Conservation (phyloP, 2,329 filamentous ascomycete genomes). For the Zymoseptoria passerinii region DNA sequence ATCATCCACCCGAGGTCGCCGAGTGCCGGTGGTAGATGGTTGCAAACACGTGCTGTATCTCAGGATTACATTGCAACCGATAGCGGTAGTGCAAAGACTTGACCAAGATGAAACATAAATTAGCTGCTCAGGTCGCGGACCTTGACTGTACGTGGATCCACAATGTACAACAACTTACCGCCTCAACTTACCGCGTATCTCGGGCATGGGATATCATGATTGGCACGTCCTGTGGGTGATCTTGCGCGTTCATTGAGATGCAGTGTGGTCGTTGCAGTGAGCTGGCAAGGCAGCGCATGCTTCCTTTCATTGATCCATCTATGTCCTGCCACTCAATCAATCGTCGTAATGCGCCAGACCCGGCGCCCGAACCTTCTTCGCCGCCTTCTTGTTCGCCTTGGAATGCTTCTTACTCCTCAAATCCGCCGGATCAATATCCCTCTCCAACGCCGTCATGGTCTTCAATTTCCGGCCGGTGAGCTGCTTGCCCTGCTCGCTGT, state of each 20-base stretch:
- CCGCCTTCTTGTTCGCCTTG: conserved; percentile 59
- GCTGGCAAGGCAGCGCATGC: background rate
- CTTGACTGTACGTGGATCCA: background rate
- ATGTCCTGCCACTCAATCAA: background rate
- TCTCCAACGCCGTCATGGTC: conserved; percentile 73
- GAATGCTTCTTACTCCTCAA: conserved; percentile 83
- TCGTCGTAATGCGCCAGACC: conserved; percentile 16
- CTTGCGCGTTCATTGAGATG: background rate
- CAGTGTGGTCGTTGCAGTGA: background rate
- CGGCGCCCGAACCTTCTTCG: conserved; percentile 23
- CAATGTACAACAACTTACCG: background rate
- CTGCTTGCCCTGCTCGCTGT: conserved; percentile 76
- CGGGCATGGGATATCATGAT: background rate
- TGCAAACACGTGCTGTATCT: no score
- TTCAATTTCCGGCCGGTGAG: conserved; percentile 76
- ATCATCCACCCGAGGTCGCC: background rate
- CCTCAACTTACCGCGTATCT: background rate
- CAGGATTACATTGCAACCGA: background rate
- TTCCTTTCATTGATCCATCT: background rate
- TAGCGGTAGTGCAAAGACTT: background rate
- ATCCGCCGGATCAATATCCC: conserved; percentile 74
- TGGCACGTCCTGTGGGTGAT: background rate
- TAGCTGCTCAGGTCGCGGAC: background rate
- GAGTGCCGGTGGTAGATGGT: no score
- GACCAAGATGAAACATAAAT: background rate